Evolutionary conservation across 192 early-diverging fungal species (phyloP).

Genomic region (Entomortierella beljakovae): DNA sequence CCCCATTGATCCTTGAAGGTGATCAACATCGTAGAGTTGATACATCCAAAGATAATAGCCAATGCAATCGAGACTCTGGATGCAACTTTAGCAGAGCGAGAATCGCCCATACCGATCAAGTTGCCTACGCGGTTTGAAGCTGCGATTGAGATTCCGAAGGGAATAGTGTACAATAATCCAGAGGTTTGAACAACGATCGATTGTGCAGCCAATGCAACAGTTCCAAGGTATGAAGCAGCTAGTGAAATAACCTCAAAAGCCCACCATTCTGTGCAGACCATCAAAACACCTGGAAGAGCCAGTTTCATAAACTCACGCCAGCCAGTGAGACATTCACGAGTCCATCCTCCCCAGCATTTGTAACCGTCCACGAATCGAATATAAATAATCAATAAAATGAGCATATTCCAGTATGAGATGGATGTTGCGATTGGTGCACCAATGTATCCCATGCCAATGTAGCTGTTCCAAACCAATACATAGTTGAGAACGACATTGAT

Average conservation of each 20-base stretch:
- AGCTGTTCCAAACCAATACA: slow-evolving; percentile 79
- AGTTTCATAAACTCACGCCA: slow-evolving; percentile 74
- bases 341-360: slow-evolving; percentile 92
- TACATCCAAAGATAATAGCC: slow-evolving; percentile 60
- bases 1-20: slow-evolving; percentile 68
- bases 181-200: slow-evolving; percentile 82
- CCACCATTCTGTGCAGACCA: slow-evolving; percentile 85
- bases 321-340: slow-evolving; percentile 70
- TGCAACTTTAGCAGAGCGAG: slow-evolving; percentile 62
- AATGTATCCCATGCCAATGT: slow-evolving; percentile 77
- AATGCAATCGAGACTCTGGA: slow-evolving; percentile 63
- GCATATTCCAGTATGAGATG: slow-evolving; percentile 81
- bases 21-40: slow-evolving; percentile 67
- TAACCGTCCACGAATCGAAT: slow-evolving; percentile 69
- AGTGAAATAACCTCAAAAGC: slow-evolving; percentile 80
- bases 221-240: slow-evolving; percentile 83
- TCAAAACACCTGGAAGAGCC: slow-evolving; percentile 82
- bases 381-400: slow-evolving; percentile 74
- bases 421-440: slow-evolving; percentile 88
- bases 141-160: slow-evolving; percentile 84
- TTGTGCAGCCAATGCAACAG: slow-evolving; percentile 83
- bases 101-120: slow-evolving; percentile 69
- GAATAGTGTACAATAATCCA: slow-evolving; percentile 77
- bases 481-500: slow-evolving; percentile 84
- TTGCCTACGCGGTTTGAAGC: slow-evolving; percentile 86